These are phyloP conservation scores for Ilyonectria destructans DNA, from an alignment of 2,329 filamentous ascomycete genomes.

Conservation along the genomic window DNA sequence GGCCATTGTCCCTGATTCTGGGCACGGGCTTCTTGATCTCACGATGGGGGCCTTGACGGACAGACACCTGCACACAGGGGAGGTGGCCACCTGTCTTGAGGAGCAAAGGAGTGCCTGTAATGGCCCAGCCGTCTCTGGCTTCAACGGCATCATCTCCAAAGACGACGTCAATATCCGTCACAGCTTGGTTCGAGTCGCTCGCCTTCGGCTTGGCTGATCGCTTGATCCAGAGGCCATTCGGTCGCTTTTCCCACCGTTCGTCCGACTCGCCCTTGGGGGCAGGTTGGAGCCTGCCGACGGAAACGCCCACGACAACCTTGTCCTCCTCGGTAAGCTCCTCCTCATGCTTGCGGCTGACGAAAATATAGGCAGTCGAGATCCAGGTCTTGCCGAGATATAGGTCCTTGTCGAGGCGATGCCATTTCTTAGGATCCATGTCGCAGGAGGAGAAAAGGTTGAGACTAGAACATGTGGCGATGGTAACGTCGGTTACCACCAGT, in stretches of 20 bases:
- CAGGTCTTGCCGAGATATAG: constrained; percentile 84
- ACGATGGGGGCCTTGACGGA: constrained; percentile 80
- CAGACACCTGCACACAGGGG: constrained; percentile 82
- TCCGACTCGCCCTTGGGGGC: constrained; percentile 62
- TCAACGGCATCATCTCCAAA: constrained; percentile 95
- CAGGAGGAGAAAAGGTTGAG: constrained; percentile 84
- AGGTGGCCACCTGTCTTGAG: constrained; percentile 75
- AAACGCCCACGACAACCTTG: constrained; percentile 85
- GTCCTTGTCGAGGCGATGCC: constrained; percentile 92
- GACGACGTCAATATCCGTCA: constrained; percentile 88
- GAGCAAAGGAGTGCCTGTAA: constrained; percentile 82
- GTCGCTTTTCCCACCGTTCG: constrained; percentile 83
- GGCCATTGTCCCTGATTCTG: constrained; percentile 88
- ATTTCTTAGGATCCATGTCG: constrained; percentile 78
- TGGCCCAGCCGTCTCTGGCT: constrained; percentile 87
- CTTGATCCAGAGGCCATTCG: constrained; percentile 87
- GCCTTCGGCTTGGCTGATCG: constrained; percentile 80
- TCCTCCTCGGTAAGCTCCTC: constrained; percentile 84
- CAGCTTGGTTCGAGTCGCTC: constrained; percentile 80
- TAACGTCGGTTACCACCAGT: constrained; percentile 88
- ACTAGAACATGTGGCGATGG: constrained; percentile 81
- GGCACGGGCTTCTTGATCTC: constrained; percentile 80
- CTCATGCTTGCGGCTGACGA: constrained; percentile 88
- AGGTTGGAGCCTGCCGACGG: constrained; percentile 82
- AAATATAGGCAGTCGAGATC: constrained; percentile 84